Evolutionary conservation across 208 protist species (phyloP).

Genomic region (Trichomonas tenax): DNA sequence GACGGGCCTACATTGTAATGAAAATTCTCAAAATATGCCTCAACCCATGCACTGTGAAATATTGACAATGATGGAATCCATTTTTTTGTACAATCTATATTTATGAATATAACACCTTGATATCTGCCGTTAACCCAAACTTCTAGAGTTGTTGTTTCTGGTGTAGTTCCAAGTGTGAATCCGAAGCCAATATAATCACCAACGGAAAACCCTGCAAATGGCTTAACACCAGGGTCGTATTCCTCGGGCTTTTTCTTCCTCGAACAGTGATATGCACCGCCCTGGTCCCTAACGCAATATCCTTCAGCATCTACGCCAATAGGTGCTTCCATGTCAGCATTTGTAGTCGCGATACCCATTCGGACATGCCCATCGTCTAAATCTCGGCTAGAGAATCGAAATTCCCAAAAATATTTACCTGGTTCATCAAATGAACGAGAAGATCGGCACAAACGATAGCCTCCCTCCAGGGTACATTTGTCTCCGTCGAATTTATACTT

Average conservation of each 20-base stretch:
- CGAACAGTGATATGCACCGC: background rate
- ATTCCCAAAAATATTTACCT: background rate
- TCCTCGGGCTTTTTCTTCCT: background rate
- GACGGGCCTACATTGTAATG: background rate
- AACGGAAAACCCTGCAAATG: background rate
- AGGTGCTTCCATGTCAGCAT: constrained; percentile 1
- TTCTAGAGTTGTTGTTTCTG: background rate
- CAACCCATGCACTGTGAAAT: background rate
- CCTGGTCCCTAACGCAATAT: background rate
- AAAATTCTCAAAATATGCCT: background rate
- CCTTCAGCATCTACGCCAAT: background rate
- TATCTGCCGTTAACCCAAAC: background rate
- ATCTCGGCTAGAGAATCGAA: background rate
- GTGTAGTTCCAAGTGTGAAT: background rate
- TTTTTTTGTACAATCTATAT: background rate
- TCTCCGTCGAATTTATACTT: background rate
- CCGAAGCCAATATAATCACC: background rate
- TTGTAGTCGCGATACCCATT: background rate
- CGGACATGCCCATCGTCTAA: background rate
- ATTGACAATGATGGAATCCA: constrained; percentile 7
- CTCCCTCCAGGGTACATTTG: background rate
- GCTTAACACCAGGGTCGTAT: background rate
- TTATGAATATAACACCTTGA: background rate
- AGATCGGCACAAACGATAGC: background rate
- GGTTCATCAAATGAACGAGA: background rate